phyloP scores from a whole-genome alignment of 495 filamentous ascomycete genomes.

The Eremomyces bilateralis region DNA sequence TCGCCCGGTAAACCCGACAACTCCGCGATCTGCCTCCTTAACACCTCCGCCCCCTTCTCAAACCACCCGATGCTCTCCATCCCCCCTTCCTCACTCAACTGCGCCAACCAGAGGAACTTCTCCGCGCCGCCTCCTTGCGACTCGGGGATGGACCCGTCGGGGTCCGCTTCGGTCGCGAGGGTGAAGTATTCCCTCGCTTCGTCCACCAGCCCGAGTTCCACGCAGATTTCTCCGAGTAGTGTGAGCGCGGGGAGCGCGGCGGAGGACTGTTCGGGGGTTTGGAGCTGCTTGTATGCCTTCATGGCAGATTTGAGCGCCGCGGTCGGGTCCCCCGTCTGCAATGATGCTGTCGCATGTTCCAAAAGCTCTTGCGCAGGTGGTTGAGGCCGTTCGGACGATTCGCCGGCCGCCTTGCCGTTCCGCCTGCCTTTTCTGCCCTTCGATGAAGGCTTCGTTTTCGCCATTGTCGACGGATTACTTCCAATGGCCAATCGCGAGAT shows the following conservation, averaged over 20 bases:
- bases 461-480: too few relatives aligned
- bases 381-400: constrained; percentile 11
- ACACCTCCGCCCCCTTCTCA: constrained; percentile 50
- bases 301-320: constrained; percentile 44
- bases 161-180: constrained; percentile 48
- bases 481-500: too few relatives aligned
- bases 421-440: too few relatives aligned
- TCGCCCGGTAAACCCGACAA: constrained; percentile 16
- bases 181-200: constrained; percentile 45
- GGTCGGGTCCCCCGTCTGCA: constrained; percentile 48
- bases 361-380: constrained; percentile 32
- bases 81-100: constrained; percentile 75
- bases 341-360: constrained; percentile 40
- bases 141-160: constrained; percentile 37
- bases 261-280: constrained; percentile 20
- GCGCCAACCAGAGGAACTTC: constrained; percentile 90
- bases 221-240: constrained; percentile 60
- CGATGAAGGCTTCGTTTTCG: too few relatives aligned
- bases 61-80: constrained; percentile 71
- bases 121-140: constrained; percentile 62
- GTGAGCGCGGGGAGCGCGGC: constrained; percentile 43
- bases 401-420: too few relatives aligned
- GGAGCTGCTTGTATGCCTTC: constrained; percentile 31
- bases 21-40: constrained; percentile 42
- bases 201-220: constrained; percentile 66